Conservation (phyloP, 2,329 filamentous ascomycete genomes). For the Teratosphaeria destructans region DNA sequence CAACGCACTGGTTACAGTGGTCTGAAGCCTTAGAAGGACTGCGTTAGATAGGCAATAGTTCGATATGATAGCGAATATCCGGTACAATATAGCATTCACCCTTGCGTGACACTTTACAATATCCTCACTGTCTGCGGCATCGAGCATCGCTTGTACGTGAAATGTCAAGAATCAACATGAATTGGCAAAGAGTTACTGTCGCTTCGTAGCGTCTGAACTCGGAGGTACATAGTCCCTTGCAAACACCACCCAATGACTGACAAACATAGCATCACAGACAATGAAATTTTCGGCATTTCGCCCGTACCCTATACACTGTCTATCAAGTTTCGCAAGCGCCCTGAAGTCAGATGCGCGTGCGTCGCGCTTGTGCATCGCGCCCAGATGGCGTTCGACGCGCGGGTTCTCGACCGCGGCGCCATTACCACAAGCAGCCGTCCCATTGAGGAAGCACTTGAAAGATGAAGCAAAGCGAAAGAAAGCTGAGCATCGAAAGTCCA, state of each 20-base stretch:
- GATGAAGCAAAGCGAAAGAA: slow-evolving; percentile 29
- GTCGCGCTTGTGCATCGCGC: slow-evolving; percentile 18
- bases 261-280: background rate
- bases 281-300: background rate
- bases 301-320: background rate
- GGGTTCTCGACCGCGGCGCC: slow-evolving; percentile 11
- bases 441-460: slow-evolving; percentile 32
- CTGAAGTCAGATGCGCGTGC: background rate
- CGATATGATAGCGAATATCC: too few species aligned
- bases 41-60: too few species aligned
- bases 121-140: too few species aligned
- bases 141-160: too few species aligned
- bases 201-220: background rate
- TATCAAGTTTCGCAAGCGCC: background rate
- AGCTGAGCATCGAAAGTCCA: slow-evolving; percentile 10
- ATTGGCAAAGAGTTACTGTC: too few species aligned
- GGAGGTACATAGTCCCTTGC: background rate
- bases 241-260: background rate
- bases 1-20: too few species aligned
- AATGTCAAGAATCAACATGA: too few species aligned
- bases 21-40: too few species aligned
- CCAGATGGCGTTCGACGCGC: slow-evolving; percentile 22
- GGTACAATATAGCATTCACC: too few species aligned
- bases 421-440: slow-evolving; percentile 18
- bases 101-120: too few species aligned